phyloP scores from a whole-genome alignment of 495 filamentous ascomycete genomes.

The Ascobolus immersus region DNA sequence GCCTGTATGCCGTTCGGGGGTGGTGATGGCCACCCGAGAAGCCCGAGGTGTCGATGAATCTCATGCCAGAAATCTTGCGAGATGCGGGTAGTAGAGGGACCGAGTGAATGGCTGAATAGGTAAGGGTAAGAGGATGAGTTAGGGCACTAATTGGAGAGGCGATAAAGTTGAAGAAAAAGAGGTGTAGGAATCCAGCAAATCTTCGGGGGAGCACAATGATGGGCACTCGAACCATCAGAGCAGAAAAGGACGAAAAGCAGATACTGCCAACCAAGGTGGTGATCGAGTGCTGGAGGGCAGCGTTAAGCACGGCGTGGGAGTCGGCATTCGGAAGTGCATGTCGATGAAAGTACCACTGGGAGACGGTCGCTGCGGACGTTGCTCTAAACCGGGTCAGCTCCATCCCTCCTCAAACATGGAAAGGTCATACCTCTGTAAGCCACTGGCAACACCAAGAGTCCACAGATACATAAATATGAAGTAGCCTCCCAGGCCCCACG shows the following conservation, averaged over 20 bases:
- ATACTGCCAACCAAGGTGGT: constrained; percentile 84
- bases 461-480: constrained; percentile 89
- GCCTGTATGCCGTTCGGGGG: constrained; percentile 37
- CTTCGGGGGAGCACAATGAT: constrained; percentile 61
- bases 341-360: constrained; percentile 97
- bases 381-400: no score
- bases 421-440: constrained; percentile 36
- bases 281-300: constrained; percentile 51
- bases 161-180: constrained; percentile 50
- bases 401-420: not conserved
- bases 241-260: constrained; percentile 56
- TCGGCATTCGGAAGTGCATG: constrained; percentile 50
- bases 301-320: constrained; percentile 51
- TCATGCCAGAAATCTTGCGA: constrained; percentile 48
- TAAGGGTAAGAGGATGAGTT: constrained; percentile 73
- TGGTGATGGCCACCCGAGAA: constrained; percentile 20
- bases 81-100: constrained; percentile 51
- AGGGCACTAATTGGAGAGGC: constrained; percentile 61
- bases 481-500: constrained; percentile 72
- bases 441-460: constrained; percentile 64
- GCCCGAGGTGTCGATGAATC: constrained; percentile 34
- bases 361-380: constrained; percentile 82
- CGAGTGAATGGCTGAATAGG: constrained; percentile 83
- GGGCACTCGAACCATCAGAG: constrained; percentile 60
- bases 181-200: constrained; percentile 23